Evolutionary conservation across 75 land plant species (phyloP).

Genomic region (Pinus tabuliformis): DNA sequence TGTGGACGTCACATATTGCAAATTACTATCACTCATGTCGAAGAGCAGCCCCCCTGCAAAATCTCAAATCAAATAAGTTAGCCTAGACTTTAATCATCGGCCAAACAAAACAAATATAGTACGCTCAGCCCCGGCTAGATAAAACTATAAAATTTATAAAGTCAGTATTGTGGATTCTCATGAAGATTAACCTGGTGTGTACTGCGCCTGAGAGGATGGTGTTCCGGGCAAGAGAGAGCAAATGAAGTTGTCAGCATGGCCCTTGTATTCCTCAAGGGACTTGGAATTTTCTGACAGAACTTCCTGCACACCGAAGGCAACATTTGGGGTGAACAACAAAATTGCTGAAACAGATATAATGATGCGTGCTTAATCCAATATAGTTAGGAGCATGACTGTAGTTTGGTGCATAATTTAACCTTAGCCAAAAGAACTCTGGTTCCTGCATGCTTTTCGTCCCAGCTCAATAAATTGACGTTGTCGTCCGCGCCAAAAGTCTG

Average conservation of each 20-base stretch:
- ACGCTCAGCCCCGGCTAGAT: too few relatives aligned
- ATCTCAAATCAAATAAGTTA: background rate
- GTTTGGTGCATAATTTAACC: constrained; percentile 20
- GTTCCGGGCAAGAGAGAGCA: constrained; percentile 61
- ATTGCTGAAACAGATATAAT: too few relatives aligned
- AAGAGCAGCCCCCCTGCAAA: constrained; percentile 75
- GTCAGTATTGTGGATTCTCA: background rate
- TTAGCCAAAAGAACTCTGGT: constrained; percentile 73
- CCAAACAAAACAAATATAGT: too few relatives aligned
- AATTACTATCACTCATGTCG: constrained; percentile 48
- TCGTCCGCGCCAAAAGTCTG: constrained; percentile 41
- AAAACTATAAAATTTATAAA: too few relatives aligned
- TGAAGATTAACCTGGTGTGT: constrained; percentile 53
- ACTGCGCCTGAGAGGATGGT: constrained; percentile 35
- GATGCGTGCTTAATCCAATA: constrained; percentile 3
- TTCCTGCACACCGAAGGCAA: constrained; percentile 13
- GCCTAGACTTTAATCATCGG: too few relatives aligned
- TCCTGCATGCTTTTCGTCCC: constrained; percentile 92
- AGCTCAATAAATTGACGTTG: constrained; percentile 57
- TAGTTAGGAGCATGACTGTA: background rate
- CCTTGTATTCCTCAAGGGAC: constrained; percentile 7
- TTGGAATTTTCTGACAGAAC: constrained; percentile 22
- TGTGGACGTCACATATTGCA: constrained; percentile 83
- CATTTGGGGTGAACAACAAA: too few relatives aligned
- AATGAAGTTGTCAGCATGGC: constrained; percentile 61